These are phyloP conservation scores for Salix dunnii DNA, from an alignment of 345 rosid genomes.

Conservation along the genomic window DNA sequence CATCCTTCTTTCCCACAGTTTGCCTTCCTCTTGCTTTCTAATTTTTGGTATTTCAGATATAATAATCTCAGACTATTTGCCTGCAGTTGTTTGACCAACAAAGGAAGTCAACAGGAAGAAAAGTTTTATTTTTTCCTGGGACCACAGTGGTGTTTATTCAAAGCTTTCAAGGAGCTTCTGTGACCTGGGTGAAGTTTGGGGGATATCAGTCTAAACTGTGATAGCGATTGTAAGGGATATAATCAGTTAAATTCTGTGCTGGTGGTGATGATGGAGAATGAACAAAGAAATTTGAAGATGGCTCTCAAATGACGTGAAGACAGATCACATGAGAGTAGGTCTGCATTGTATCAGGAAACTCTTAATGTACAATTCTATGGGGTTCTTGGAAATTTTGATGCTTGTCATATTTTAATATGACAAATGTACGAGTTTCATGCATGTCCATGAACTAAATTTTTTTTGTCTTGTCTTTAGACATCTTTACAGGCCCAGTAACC, in stretches of 20 bases:
- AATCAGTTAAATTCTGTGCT: conserved; percentile 11
- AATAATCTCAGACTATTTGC: conserved; percentile 9
- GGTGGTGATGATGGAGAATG: conserved; percentile 18
- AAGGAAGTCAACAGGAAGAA: conserved; percentile 9
- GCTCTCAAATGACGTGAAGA: conserved; percentile 11
- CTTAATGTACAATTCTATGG: conserved; percentile 25
- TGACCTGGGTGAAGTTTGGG: neutral
- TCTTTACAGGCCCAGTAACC: neutral
- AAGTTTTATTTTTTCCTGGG: neutral
- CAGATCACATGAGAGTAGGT: conserved; percentile 15
- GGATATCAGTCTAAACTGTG: conserved; percentile 8
- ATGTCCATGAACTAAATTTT: conserved; percentile 3
- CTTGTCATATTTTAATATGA: conserved; percentile 3
- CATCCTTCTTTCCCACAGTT: neutral
- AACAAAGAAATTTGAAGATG: conserved; percentile 5
- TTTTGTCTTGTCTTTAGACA: neutral
- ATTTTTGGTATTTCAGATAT: neutral
- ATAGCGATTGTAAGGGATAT: neutral
- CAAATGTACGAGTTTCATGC: conserved; percentile 12
- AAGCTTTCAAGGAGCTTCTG: conserved; percentile 17
- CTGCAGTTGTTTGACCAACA: conserved; percentile 40
- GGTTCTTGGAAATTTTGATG: conserved; percentile 13
- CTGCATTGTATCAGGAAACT: conserved; percentile 20
- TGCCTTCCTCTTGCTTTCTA: neutral
- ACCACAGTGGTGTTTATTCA: conserved; percentile 4